Percentiles rank a stretch among this genome's conserved stretches.
Evolutionary conservation across 768 basidiomycete species (phyloP).

Genomic region (Pleurotus cornucopiae): DNA sequence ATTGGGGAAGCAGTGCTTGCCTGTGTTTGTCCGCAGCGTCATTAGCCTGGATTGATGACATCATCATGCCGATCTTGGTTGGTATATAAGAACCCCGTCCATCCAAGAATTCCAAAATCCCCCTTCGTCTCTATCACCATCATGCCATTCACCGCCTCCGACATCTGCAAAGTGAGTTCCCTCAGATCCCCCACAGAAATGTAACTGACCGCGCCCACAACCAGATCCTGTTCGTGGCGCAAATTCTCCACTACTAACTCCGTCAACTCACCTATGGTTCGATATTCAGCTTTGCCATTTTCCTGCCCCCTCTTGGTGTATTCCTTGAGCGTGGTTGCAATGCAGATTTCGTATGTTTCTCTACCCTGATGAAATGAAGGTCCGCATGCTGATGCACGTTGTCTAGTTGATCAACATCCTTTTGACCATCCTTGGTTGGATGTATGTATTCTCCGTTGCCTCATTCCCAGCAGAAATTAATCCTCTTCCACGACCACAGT

Average conservation of each 20-base stretch:
- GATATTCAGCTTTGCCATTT: conserved; percentile 57
- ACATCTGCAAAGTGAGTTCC: conserved; percentile 69
- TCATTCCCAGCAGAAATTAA: conserved; percentile 2
- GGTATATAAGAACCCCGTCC: conserved; percentile 4
- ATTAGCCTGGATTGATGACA: not conserved
- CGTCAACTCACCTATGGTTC: conserved; percentile 6
- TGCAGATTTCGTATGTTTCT: conserved; percentile 60
- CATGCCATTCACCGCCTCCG: conserved; percentile 71
- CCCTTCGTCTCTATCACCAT: conserved; percentile 7
- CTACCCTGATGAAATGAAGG: conserved; percentile 3
- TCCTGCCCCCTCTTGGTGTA: conserved; percentile 82
- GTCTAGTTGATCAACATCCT: conserved; percentile 66
- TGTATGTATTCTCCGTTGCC: conserved; percentile 41
- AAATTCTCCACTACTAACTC: conserved; percentile 6
- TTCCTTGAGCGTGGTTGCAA: conserved; percentile 85
- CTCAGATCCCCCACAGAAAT: not conserved
- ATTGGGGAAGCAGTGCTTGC: not conserved
- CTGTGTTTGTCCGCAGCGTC: not conserved
- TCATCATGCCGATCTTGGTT: not conserved
- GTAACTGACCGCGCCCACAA: not conserved
- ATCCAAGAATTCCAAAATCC: not conserved
- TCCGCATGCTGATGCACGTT: conserved; percentile 4
- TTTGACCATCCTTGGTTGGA: conserved; percentile 73
- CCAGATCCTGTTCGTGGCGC: conserved; percentile 35
- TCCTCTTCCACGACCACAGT: conserved; percentile 28